phyloP scores from a whole-genome alignment of 2,329 filamentous ascomycete genomes.

The Cladophialophora yegresii region DNA sequence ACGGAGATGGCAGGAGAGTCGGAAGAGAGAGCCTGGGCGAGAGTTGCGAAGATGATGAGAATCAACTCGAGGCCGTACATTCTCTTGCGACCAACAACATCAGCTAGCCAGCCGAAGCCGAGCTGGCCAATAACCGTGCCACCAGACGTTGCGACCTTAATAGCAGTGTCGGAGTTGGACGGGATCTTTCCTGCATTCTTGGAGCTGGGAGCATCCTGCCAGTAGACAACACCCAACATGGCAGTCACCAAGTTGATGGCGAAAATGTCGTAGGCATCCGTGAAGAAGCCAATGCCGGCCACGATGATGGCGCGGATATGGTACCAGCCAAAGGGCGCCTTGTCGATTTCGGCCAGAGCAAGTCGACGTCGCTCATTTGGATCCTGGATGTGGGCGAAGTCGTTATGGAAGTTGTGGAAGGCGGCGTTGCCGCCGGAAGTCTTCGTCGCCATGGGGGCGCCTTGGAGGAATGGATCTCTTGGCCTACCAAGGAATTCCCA shows the following conservation, averaged over 20 bases:
- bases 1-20: constrained; percentile 63
- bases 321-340: constrained; percentile 61
- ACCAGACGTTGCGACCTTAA: constrained; percentile 81
- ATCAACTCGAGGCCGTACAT: constrained; percentile 85
- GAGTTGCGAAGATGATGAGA: constrained; percentile 75
- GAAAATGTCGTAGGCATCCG: constrained; percentile 83
- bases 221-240: constrained; percentile 80
- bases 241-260: constrained; percentile 70
- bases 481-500: constrained; percentile 6
- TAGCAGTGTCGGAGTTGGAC: constrained; percentile 70
- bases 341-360: constrained; percentile 66
- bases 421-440: constrained; percentile 49
- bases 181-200: constrained; percentile 58
- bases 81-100: constrained; percentile 73
- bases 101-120: constrained; percentile 75
- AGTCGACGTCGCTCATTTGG: constrained; percentile 76
- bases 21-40: constrained; percentile 69
- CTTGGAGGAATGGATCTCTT: not conserved
- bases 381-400: constrained; percentile 65
- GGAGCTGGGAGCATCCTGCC: constrained; percentile 53
- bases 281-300: constrained; percentile 85
- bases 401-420: constrained; percentile 77
- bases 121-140: constrained; percentile 83
- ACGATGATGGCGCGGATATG: constrained; percentile 76
- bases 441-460: constrained; percentile 26